These are phyloP conservation scores for Scytalidium lignicola DNA, from an alignment of 2,329 filamentous ascomycete genomes.

Conservation along the genomic window DNA sequence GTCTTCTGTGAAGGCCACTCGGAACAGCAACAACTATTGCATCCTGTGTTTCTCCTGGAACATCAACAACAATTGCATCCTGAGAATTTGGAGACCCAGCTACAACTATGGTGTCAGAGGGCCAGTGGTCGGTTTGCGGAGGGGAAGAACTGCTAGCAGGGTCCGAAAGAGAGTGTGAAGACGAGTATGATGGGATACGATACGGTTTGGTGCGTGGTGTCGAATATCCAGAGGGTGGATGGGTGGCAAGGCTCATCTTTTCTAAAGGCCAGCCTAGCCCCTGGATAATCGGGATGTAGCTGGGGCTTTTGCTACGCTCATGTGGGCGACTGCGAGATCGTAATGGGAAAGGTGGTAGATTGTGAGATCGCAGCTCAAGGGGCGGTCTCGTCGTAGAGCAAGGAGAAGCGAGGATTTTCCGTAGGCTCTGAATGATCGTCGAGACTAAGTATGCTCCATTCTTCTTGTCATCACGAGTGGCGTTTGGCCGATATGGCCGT, in stretches of 20 bases:
- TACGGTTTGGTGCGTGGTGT: constrained; percentile 7
- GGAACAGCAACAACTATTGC: constrained; percentile 6
- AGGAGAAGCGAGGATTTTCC: constrained; percentile 10
- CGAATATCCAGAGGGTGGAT: constrained; percentile 11
- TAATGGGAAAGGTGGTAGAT: constrained; percentile 8
- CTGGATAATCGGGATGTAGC: constrained; percentile 13
- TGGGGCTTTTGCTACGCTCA: constrained; percentile 6
- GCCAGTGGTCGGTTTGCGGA: neutral
- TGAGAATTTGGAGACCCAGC: neutral
- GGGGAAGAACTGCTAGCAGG: neutral
- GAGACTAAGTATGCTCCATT: constrained; percentile 24
- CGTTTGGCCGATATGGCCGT: constrained; percentile 14
- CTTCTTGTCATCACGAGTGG: constrained; percentile 22
- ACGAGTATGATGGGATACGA: constrained; percentile 4
- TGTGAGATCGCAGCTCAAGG: constrained; percentile 9
- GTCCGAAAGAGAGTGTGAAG: neutral
- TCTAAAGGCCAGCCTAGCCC: constrained; percentile 6
- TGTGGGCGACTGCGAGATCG: constrained; percentile 4
- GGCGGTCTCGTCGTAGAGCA: constrained; percentile 13
- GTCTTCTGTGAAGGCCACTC: neutral
- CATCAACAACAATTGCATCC: constrained; percentile 10
- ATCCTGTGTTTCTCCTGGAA: constrained; percentile 1
- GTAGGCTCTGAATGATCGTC: constrained; percentile 24
- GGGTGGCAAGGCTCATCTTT: constrained; percentile 11
- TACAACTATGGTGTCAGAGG: neutral